phyloP scores from a whole-genome alignment of 371 early-diverging fungal genomes.

The Mucor ambiguus region DNA sequence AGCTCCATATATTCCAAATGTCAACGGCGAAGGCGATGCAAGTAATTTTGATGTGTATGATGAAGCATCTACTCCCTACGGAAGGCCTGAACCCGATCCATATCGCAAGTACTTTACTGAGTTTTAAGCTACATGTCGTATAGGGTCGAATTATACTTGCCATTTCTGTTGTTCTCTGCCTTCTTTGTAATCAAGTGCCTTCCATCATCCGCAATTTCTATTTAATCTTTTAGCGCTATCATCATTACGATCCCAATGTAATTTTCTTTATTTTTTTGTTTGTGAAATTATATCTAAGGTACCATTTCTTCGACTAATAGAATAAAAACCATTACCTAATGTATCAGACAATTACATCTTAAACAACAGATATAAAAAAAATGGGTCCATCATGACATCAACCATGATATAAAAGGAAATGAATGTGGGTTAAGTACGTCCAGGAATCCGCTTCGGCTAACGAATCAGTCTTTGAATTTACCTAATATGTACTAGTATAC shows the following conservation, averaged over 20 bases:
- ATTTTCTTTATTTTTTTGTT: neutral
- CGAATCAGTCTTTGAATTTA: slow-evolving; percentile 1
- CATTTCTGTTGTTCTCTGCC: neutral
- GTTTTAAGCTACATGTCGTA: slow-evolving; percentile 13
- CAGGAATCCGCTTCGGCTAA: neutral
- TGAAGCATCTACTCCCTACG: slow-evolving; percentile 66
- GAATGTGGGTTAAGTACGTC: slow-evolving; percentile 4
- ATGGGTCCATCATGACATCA: slow-evolving; percentile 1
- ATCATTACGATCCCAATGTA: neutral
- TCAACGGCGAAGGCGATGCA: slow-evolving; percentile 82
- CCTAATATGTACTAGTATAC: neutral
- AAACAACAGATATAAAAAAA: neutral
- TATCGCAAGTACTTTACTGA: slow-evolving; percentile 33
- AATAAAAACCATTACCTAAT: neutral
- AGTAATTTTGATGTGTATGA: slow-evolving; percentile 92
- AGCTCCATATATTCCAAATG: slow-evolving; percentile 88
- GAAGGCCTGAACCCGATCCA: slow-evolving; percentile 32
- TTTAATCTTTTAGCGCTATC: neutral
- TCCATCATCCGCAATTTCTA: neutral
- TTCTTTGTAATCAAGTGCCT: neutral
- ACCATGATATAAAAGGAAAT: neutral
- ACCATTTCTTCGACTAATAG: neutral
- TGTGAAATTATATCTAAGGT: neutral
- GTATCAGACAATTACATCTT: neutral
- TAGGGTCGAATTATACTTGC: neutral